Evolutionary conservation across 2,329 filamentous ascomycete species (phyloP).

Genomic region (Zasmidium cellare): DNA sequence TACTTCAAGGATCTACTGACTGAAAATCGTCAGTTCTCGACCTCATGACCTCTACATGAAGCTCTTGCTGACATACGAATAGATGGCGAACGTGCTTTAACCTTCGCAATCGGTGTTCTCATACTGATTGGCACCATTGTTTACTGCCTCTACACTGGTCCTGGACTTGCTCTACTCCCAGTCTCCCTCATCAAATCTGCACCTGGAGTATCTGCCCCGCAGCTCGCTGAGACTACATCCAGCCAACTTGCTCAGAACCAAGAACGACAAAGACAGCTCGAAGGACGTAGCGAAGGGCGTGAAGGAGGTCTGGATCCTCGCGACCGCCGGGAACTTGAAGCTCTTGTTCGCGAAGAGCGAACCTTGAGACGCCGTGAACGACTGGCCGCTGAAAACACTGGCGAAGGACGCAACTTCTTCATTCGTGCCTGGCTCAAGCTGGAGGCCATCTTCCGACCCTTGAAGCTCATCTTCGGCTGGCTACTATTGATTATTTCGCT

Average conservation of each 20-base stretch:
- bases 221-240: slow-evolving; percentile 73
- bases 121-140: slow-evolving; percentile 82
- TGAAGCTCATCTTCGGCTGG: slow-evolving; percentile 85
- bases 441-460: slow-evolving; percentile 77
- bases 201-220: slow-evolving; percentile 79
- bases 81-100: slow-evolving; percentile 87
- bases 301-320: slow-evolving; percentile 75
- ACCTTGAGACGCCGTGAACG: slow-evolving; percentile 87
- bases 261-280: slow-evolving; percentile 87
- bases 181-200: slow-evolving; percentile 90
- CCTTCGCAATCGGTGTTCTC: slow-evolving; percentile 85
- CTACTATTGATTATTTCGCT: slow-evolving; percentile 72
- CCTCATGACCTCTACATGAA: not conserved
- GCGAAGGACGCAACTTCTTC: slow-evolving; percentile 73
- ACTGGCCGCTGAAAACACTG: slow-evolving; percentile 77
- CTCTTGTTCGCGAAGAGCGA: slow-evolving; percentile 83
- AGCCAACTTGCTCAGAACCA: slow-evolving; percentile 83
- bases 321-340: slow-evolving; percentile 84
- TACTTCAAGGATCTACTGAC: slow-evolving; percentile 85
- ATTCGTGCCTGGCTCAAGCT: slow-evolving; percentile 76
- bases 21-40: slow-evolving; percentile 67
- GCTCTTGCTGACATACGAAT: slow-evolving; percentile 16
- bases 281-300: slow-evolving; percentile 78
- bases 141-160: slow-evolving; percentile 85
- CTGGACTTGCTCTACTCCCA: slow-evolving; percentile 84